Evolutionary conservation across 495 filamentous ascomycete genomes (phyloP), one percentile per base, ranked within the genome.

Genomic region (Hyaloscypha hepaticicola): DNA sequence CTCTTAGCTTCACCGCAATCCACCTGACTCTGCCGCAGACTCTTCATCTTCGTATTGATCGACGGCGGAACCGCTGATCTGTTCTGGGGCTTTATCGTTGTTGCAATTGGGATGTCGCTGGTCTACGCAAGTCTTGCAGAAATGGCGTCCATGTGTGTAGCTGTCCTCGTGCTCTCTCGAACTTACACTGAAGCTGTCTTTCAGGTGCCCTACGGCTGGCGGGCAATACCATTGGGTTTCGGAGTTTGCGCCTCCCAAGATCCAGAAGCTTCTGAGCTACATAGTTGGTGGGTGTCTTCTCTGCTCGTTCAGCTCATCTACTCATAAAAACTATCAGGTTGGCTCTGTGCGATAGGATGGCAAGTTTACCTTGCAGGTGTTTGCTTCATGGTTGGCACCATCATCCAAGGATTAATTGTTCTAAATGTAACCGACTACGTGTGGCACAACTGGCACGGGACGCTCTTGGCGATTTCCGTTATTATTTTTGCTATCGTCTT

Each of bases 271-370:
- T 45, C 71, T 86, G 8, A 85, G 85, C 68, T 88, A 87, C 68
- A 77, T 86, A 31, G 83, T 82, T 16, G 62, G 62, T 58, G 4
- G n/a, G 48, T 45, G 29, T n/a, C 12, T 53, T 5, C 25, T 12
- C 12, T 22, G 19, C 34, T 28, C 11, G 0, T 19, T 26, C 4
- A 19, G 14, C 16, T 19, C 27, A 16, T 26, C 31, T 21, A 38
- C 61, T 21, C 19, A 34, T 14, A 51, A 33, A 22, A 12, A 2
- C 52, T 55, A 14, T 60, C 27, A 53, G 84, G 84, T 16, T 89
- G 86, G 87, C 75, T 89, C 25, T 82, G 77, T 31, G 80, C 82
- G 5, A 80, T 82, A 31, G 85, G 83, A 9, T 88, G 87, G 86
- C 82, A 87, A 72, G 81, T 81, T 24, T 76, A 80, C 2, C 81